Percentiles rank a stretch among this genome's conserved stretches.
Conservation (phyloP, 345 rosid species). For the Zanthoxylum bungeanum region DNA sequence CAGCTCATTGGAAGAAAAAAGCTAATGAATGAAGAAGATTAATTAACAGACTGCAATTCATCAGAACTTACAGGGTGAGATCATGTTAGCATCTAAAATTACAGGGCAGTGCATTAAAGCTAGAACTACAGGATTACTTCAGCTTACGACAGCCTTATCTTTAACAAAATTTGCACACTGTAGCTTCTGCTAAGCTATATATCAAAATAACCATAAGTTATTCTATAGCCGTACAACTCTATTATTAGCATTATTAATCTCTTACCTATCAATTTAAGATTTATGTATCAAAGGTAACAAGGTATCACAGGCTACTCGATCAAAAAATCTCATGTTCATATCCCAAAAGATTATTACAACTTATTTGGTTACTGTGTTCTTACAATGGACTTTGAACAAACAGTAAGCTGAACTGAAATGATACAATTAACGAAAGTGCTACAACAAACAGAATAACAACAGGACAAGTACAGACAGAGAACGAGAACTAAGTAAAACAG, state of each 20-base stretch:
- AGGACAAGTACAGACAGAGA: too few relatives aligned
- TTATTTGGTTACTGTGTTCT: too few relatives aligned
- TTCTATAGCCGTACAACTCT: neutral
- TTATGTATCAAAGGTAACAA: neutral
- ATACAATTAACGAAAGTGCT: too few relatives aligned
- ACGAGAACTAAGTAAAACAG: too few relatives aligned
- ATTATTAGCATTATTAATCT: neutral
- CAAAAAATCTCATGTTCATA: too few relatives aligned
- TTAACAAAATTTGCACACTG: neutral
- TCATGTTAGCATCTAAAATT: neutral
- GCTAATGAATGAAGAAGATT: neutral
- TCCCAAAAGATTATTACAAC: too few relatives aligned
- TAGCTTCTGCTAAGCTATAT: neutral
- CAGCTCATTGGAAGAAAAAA: neutral
- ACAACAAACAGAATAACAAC: too few relatives aligned
- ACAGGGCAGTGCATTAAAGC: slow-evolving; percentile 11
- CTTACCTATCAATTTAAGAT: neutral
- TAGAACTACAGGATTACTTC: slow-evolving; percentile 47
- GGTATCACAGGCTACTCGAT: neutral
- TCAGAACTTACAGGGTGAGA: neutral
- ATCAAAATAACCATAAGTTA: neutral
- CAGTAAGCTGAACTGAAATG: too few relatives aligned
- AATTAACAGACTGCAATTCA: neutral
- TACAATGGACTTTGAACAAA: too few relatives aligned
- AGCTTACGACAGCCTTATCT: neutral